Conservation (phyloP, 1,284 basidiomycete genomes). For the Cutaneotrichosporon dermatis region DNA sequence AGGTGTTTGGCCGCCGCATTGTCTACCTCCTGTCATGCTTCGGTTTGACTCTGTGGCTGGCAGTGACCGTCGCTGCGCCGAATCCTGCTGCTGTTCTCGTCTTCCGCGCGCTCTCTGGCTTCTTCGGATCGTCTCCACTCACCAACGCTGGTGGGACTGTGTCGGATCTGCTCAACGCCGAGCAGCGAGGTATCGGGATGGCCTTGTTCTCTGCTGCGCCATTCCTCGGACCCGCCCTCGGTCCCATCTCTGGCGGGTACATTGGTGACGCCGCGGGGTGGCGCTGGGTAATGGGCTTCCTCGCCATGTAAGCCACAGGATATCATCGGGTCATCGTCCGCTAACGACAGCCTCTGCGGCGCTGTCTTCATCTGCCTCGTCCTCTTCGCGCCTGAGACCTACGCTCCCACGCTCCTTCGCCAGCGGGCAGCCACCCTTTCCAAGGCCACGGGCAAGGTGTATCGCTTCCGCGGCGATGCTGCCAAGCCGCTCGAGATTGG, state of each 20-base stretch:
- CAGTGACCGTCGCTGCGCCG: constrained; percentile 61
- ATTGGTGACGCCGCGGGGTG: constrained; percentile 21
- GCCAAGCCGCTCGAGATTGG: constrained; percentile 41
- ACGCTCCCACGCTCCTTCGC: constrained; percentile 50
- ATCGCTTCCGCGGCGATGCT: constrained; percentile 50
- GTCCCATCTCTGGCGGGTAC: constrained; percentile 29
- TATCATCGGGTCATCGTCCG: constrained; percentile 32
- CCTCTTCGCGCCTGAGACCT: constrained; percentile 49
- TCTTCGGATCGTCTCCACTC: constrained; percentile 63
- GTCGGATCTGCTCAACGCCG: constrained; percentile 46
- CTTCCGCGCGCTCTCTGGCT: constrained; percentile 62
- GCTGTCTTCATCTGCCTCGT: constrained; percentile 17
- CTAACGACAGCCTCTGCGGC: constrained; percentile 22
- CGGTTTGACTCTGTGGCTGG: constrained; percentile 51
- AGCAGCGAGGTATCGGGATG: constrained; percentile 47
- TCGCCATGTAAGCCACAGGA: constrained; percentile 48
- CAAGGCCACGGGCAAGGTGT: constrained; percentile 48
- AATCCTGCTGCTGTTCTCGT: constrained; percentile 62
- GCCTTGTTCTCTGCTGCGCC: constrained; percentile 45
- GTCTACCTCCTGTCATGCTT: constrained; percentile 52
- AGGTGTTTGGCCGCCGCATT: constrained; percentile 58
- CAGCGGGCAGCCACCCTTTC: constrained; percentile 43
- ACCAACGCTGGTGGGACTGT: constrained; percentile 58
- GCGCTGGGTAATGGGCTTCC: constrained; percentile 61
- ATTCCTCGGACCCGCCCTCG: constrained; percentile 50